Base-by-base conservation (phyloP, 768 basidiomycete genomes). In the Tricholoma furcatifolium region DNA sequence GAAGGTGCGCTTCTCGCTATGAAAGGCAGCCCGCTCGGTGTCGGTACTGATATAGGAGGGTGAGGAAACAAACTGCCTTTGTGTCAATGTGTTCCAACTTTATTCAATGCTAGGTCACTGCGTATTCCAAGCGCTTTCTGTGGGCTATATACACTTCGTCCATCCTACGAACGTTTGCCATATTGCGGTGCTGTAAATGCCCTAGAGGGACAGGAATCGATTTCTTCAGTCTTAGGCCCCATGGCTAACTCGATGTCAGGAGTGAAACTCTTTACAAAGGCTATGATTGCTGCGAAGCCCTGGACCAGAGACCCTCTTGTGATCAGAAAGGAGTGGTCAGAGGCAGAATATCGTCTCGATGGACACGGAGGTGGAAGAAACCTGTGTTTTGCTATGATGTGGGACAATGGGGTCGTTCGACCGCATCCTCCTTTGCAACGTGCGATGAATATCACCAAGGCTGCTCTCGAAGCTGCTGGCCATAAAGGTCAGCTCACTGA, bases 31-130 rank as follows among this genome's bases (percentile, higher is more conserved):
- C 77, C 78, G 3, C 60, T 88, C 1, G 84, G 84, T 5, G 73
- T 86, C 4, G 85, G 84, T 4, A 83, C 85, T 1, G 85, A 85
- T 62, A 78, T 85, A 38, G 80, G 78, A 50, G 81, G 82, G 81
- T 82, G 34, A 31, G 73, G 56, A 31, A 21, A 9, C 4, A 24
- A 17, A 21, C 15, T 14, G 14, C 7, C n/a, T 14, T 40, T 54
- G 48, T 18, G 6, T n/a, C n/a, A 42, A 21, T 42, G 42, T 42
- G 30, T 14, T 17, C n/a, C 31, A 20, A 38, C 9, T 10, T 20
- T 40, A 46, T 34, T 24, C 18, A 18, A 43, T 6, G 24, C 17
- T 32, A 81, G 79, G 2, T 80, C 81, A 6, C 63, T 83, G 11
- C 78, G 84, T 4, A 83, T 84, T 41, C 85, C 85, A 2, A 68